Evolutionary conservation across 2,329 filamentous ascomycete genomes (phyloP).

Genomic region (Verticillium alfalfae): DNA sequence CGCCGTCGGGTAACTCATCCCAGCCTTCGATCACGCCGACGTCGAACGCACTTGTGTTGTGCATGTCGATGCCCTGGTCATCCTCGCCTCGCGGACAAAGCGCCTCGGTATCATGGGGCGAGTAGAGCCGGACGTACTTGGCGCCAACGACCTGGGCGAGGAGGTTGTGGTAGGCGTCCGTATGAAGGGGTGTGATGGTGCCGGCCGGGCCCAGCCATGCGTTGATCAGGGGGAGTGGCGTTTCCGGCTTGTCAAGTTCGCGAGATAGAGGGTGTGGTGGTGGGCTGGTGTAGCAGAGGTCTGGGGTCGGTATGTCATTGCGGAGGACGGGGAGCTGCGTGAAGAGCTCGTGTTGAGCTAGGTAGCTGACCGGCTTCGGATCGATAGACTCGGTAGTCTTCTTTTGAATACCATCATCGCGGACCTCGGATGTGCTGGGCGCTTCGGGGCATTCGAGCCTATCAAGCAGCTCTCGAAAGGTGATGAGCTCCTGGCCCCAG

Average conservation of each 20-base stretch:
- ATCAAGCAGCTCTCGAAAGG: constrained; percentile 65
- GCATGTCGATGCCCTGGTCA: constrained; percentile 79
- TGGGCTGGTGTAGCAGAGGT: constrained; percentile 74
- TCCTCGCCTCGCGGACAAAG: constrained; percentile 59
- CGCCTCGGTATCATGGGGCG: constrained; percentile 52
- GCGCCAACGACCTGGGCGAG: constrained; percentile 82
- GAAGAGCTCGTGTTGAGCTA: constrained; percentile 89
- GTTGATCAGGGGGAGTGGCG: constrained; percentile 47
- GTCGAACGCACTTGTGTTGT: constrained; percentile 80
- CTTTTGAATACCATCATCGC: neutral
- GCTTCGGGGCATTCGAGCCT: constrained; percentile 44
- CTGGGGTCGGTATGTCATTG: constrained; percentile 72
- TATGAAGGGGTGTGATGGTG: constrained; percentile 90
- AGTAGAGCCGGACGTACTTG: constrained; percentile 89
- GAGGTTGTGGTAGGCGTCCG: constrained; percentile 90
- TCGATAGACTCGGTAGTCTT: neutral
- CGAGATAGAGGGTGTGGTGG: constrained; percentile 44
- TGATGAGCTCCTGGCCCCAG: constrained; percentile 79
- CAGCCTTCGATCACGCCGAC: constrained; percentile 63
- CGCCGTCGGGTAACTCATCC: constrained; percentile 32
- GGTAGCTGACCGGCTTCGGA: constrained; percentile 59
- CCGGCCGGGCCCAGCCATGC: constrained; percentile 87
- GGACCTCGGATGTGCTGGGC: neutral
- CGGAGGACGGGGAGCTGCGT: constrained; percentile 72
- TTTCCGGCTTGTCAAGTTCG: constrained; percentile 5